Conservation (phyloP, 2,329 filamentous ascomycete species). For the Tolypocladium tundrense region DNA sequence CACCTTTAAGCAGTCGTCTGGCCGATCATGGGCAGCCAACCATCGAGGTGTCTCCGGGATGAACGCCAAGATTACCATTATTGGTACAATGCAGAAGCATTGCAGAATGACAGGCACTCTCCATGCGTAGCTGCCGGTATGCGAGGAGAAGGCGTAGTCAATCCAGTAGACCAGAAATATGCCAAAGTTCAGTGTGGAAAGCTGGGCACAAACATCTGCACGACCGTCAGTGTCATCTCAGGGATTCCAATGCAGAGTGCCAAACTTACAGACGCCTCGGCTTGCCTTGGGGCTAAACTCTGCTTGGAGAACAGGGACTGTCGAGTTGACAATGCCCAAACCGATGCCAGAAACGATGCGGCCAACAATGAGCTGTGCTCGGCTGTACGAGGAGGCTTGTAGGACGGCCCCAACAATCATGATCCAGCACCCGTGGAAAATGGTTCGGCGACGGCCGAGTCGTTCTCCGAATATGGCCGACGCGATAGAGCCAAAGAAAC, state of each 20-base stretch:
- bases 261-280: slow-evolving; percentile 19
- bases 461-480: slow-evolving; percentile 24
- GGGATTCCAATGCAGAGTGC: neutral
- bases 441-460: slow-evolving; percentile 31
- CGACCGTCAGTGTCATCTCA: neutral
- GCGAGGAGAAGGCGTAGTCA: slow-evolving; percentile 28
- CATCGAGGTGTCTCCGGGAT: slow-evolving; percentile 34
- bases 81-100: slow-evolving; percentile 27
- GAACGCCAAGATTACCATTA: slow-evolving; percentile 24
- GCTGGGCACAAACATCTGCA: slow-evolving; percentile 32
- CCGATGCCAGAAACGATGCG: slow-evolving; percentile 36
- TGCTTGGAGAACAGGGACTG: slow-evolving; percentile 31
- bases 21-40: slow-evolving; percentile 26
- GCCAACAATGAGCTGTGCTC: slow-evolving; percentile 33
- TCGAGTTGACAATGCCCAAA: slow-evolving; percentile 34
- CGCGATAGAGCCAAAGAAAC: slow-evolving; percentile 15
- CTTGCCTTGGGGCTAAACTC: slow-evolving; percentile 30
- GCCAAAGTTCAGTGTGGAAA: slow-evolving; percentile 36
- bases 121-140: slow-evolving; percentile 23
- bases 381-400: slow-evolving; percentile 31
- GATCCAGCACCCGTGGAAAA: slow-evolving; percentile 29
- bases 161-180: slow-evolving; percentile 36
- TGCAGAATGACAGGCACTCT: slow-evolving; percentile 31
- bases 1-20: slow-evolving; percentile 24
- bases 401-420: slow-evolving; percentile 35